A percentile compares a stretch with the other conserved stretches of the same genome.
phyloP scores from a whole-genome alignment of 805 yeast genomes.

The Metschnikowia corniflorae region DNA sequence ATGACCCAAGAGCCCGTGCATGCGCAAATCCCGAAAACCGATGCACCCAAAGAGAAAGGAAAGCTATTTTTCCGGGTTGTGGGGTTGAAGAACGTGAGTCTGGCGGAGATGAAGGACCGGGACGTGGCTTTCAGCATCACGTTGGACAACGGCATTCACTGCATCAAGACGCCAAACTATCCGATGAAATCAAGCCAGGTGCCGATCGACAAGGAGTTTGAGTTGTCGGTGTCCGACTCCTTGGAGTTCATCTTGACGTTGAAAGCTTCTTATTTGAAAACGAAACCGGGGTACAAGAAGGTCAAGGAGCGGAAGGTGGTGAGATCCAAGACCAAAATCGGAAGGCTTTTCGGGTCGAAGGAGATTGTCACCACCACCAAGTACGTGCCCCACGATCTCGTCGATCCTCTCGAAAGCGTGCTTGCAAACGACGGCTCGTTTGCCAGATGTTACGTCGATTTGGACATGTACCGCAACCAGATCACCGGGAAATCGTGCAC shows the following conservation, averaged over 20 bases:
- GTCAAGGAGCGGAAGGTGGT: constrained; percentile 55
- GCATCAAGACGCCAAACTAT: constrained; percentile 62
- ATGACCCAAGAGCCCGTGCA: background rate
- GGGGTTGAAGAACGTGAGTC: constrained; percentile 42
- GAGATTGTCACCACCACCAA: constrained; percentile 47
- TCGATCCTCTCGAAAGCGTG: constrained; percentile 58
- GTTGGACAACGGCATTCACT: constrained; percentile 79
- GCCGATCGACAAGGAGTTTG: constrained; percentile 70
- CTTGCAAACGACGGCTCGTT: constrained; percentile 88
- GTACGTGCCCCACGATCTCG: constrained; percentile 48
- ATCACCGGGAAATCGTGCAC: constrained; percentile 51
- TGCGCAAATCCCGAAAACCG: background rate
- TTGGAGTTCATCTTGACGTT: constrained; percentile 69
- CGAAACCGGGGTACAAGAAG: constrained; percentile 51
- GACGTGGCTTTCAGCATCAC: constrained; percentile 50
- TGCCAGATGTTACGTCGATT: constrained; percentile 70
- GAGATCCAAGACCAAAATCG: constrained; percentile 40
- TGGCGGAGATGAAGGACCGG: constrained; percentile 45
- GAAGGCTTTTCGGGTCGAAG: constrained; percentile 48
- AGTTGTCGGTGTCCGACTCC: constrained; percentile 53
- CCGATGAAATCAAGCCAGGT: constrained; percentile 29
- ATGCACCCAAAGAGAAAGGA: constrained; percentile 41
- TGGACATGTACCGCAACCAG: constrained; percentile 52
- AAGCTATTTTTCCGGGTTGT: constrained; percentile 50
- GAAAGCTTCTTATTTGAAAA: constrained; percentile 58